A percentile compares a stretch with the other conserved stretches of the same genome.
Conservation (phyloP, 2,329 filamentous ascomycete species). For the Escovopsis sp. region DNA sequence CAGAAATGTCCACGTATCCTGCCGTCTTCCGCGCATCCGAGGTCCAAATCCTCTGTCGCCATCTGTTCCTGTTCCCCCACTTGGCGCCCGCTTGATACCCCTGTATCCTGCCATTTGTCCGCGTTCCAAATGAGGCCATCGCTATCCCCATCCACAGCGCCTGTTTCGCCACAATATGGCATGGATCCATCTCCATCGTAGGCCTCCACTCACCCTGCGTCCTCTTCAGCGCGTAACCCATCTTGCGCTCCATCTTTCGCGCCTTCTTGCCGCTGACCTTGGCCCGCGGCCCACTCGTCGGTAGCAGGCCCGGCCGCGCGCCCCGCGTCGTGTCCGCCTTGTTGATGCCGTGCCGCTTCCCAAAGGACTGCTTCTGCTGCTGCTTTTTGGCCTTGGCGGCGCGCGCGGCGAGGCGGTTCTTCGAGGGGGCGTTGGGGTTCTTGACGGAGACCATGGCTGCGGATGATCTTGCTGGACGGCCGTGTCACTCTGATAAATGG, state of each 20-base stretch:
- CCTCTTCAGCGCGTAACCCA: conserved; percentile 36
- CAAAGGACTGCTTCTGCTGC: conserved; percentile 25
- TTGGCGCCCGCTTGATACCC: no score
- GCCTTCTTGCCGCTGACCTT: conserved; percentile 39
- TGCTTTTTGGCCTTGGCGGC: conserved; percentile 28
- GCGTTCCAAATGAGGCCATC: no score
- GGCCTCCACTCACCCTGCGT: conserved; percentile 33
- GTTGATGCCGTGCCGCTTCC: conserved; percentile 22
- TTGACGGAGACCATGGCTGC: conserved; percentile 36
- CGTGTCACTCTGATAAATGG: no score
- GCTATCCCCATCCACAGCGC: no score
- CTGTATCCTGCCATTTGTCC: no score
- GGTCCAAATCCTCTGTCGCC: no score
- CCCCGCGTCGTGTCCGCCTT: conserved; percentile 31
- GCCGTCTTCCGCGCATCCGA: no score
- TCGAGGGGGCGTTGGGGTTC: conserved; percentile 41
- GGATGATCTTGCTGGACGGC: no score
- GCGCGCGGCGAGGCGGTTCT: conserved; percentile 34
- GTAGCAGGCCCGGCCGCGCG: conserved; percentile 35
- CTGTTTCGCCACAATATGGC: no score
- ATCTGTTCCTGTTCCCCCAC: no score
- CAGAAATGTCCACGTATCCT: no score
- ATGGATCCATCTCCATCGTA: no score
- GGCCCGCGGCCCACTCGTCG: conserved; percentile 37
- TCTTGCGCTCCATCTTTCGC: conserved; percentile 38